Conservation (phyloP, 345 rosid species). For the Syzygium jambos region DNA sequence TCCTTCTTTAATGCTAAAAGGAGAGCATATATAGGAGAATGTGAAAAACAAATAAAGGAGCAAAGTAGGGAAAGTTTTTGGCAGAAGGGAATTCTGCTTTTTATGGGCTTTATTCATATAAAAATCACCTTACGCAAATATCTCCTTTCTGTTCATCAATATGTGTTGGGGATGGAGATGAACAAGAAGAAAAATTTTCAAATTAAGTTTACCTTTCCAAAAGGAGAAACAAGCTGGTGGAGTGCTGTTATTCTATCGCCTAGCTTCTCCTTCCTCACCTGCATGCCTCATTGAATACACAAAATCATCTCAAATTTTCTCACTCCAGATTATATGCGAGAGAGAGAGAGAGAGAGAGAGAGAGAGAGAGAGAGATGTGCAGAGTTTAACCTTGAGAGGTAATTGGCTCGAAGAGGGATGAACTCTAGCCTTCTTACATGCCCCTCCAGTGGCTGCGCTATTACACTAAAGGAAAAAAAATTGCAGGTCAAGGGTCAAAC, state of each 20-base stretch:
- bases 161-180: background rate
- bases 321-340: slow-evolving; percentile 18
- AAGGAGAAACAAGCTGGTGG: slow-evolving; percentile 97
- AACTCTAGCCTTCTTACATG: slow-evolving; percentile 86
- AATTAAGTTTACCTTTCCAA: slow-evolving; percentile 62
- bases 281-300: background rate
- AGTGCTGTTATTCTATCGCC: slow-evolving; percentile 88
- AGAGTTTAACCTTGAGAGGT: slow-evolving; percentile 58
- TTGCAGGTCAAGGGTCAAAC: background rate
- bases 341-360: slow-evolving; percentile 7
- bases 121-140: background rate
- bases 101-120: slow-evolving; percentile 2
- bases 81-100: background rate
- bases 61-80: background rate
- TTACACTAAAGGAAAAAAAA: slow-evolving; percentile 46
- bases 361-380: background rate
- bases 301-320: background rate
- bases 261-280: slow-evolving; percentile 91
- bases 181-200: background rate
- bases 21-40: background rate
- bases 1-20: slow-evolving; percentile 7
- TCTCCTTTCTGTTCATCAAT: background rate
- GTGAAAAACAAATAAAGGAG: background rate
- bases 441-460: slow-evolving; percentile 62
- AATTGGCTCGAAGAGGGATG: slow-evolving; percentile 72